phyloP scores from a whole-genome alignment of 2,329 filamentous ascomycete genomes.

The Atkinsonella texensis region DNA sequence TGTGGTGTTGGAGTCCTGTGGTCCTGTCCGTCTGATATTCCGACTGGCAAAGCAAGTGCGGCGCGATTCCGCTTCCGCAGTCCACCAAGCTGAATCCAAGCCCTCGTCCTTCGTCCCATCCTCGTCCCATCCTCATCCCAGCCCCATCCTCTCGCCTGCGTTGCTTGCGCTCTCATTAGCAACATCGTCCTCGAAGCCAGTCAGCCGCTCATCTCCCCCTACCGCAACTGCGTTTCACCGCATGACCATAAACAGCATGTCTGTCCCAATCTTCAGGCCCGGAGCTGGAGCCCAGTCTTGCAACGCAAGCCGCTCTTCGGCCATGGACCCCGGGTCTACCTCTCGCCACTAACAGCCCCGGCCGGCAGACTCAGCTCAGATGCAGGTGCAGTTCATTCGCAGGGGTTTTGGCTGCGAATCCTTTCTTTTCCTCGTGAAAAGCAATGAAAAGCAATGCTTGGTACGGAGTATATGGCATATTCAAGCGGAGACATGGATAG shows the following conservation, averaged over 20 bases:
- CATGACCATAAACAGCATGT: background rate
- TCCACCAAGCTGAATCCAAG: no score
- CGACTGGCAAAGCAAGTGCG: no score
- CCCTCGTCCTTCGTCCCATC: no score
- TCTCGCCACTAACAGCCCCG: background rate
- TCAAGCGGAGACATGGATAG: background rate
- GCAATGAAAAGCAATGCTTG: background rate
- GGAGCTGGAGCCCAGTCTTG: background rate
- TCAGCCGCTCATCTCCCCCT: background rate
- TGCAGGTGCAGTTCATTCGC: background rate
- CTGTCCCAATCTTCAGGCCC: background rate
- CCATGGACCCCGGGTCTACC: background rate
- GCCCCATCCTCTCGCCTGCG: no score
- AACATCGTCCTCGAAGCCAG: no score
- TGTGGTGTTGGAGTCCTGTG: no score
- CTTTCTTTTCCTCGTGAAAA: background rate
- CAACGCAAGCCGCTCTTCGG: background rate
- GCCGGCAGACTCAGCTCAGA: background rate
- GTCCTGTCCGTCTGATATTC: no score
- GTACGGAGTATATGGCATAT: no score
- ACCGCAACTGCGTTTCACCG: background rate
- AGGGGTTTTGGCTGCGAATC: background rate
- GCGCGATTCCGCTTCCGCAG: no score
- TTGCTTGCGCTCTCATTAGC: no score
- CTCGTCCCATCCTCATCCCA: no score